These are phyloP conservation scores for Rhodotorula babjevae DNA, from an alignment of 768 basidiomycete genomes.

Conservation along the genomic window DNA sequence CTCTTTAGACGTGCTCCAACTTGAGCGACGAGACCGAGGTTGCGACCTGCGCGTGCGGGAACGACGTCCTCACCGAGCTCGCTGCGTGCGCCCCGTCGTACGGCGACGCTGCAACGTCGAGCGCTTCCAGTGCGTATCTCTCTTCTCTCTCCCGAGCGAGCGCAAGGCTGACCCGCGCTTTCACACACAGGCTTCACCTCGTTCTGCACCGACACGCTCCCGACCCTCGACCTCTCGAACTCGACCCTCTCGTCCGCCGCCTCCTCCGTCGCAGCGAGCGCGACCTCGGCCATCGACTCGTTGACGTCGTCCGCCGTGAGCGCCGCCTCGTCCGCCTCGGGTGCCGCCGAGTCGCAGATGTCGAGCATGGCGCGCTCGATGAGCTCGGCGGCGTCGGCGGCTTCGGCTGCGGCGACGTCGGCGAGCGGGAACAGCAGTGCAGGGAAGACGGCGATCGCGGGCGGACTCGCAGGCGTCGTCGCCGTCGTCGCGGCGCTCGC, in stretches of 20 bases:
- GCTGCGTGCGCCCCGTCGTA: constrained; percentile 6
- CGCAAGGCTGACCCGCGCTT: background rate
- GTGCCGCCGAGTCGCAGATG: background rate
- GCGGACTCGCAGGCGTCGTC: background rate
- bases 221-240: constrained; percentile 6
- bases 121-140: constrained; percentile 3
- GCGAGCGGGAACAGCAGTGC: background rate
- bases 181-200: constrained; percentile 7
- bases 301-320: background rate
- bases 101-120: background rate
- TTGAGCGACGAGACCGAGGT: background rate
- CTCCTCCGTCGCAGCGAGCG: background rate
- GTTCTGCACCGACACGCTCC: constrained; percentile 20
- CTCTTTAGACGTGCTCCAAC: background rate
- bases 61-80: background rate
- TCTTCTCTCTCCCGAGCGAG: too few species aligned
- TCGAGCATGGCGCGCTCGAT: too few species aligned
- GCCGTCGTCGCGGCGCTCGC: background rate
- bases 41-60: constrained; percentile 14
- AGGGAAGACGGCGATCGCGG: background rate
- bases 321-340: background rate
- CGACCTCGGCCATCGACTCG: background rate
- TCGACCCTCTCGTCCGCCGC: constrained; percentile 3
- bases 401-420: background rate
- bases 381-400: background rate